These are phyloP conservation scores for Ganoderma boninense DNA, from an alignment of 1,284 basidiomycete genomes.

Conservation along the genomic window DNA sequence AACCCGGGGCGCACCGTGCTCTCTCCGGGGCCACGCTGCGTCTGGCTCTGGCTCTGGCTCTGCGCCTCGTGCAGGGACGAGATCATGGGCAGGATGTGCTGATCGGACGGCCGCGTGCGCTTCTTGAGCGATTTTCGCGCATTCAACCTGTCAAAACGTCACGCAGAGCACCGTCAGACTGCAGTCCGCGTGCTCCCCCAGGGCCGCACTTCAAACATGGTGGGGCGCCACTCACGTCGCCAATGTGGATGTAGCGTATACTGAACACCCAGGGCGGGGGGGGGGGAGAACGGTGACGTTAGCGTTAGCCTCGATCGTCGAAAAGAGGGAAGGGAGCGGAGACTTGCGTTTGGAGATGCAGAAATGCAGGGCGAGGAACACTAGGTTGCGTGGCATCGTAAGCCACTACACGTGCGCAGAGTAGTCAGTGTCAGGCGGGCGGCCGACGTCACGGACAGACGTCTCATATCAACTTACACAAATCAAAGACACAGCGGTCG, in stretches of 20 bases:
- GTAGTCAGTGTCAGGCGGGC: neutral
- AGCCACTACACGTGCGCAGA: constrained; percentile 51
- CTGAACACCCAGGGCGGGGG: constrained; percentile 4
- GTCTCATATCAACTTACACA: constrained; percentile 48
- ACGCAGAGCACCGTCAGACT: neutral
- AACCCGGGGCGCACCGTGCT: neutral
- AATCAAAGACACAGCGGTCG: constrained; percentile 55
- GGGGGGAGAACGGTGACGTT: neutral
- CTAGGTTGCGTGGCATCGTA: constrained; percentile 53
- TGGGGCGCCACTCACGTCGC: constrained; percentile 53
- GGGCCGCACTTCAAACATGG: too few species aligned
- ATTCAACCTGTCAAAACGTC: constrained; percentile 26
- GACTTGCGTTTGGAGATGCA: constrained; percentile 55
- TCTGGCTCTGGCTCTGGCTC: constrained; percentile 29
- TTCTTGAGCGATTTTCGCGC: constrained; percentile 33
- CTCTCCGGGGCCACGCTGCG: constrained; percentile 15
- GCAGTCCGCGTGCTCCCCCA: neutral
- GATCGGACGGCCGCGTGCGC: constrained; percentile 24
- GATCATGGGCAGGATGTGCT: constrained; percentile 29
- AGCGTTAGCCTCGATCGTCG: constrained; percentile 1
- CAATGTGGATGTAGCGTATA: constrained; percentile 43
- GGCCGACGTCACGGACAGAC: constrained; percentile 11
- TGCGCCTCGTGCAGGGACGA: constrained; percentile 25
- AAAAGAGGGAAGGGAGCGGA: neutral
- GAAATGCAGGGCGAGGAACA: constrained; percentile 61